A percentile compares a stretch with the other conserved stretches of the same genome.
These are phyloP conservation scores for Rhynchosporium secalis DNA, from an alignment of 2,329 filamentous ascomycete species.

Conservation along the genomic window DNA sequence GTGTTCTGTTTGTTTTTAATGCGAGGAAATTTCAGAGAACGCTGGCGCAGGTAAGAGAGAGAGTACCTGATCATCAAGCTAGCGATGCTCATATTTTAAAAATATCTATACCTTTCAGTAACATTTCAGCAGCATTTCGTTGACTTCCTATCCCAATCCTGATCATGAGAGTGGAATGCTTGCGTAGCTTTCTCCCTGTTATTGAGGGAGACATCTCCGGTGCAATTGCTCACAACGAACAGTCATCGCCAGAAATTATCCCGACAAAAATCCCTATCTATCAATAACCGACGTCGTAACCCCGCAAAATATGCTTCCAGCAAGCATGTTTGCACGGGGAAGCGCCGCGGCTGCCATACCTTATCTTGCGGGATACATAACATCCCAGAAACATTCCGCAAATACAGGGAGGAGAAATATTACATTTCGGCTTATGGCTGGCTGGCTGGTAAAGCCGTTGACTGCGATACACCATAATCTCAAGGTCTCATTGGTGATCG, in stretches of 20 bases:
- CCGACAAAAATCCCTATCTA: constrained; percentile 9
- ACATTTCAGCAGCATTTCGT: too few relatives aligned
- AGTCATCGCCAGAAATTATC: constrained; percentile 1
- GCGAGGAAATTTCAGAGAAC: too few relatives aligned
- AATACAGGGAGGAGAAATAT: neutral
- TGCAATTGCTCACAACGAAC: neutral
- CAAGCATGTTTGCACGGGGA: neutral
- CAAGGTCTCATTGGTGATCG: constrained; percentile 7
- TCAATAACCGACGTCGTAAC: constrained; percentile 10
- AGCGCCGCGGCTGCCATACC: constrained; percentile 11
- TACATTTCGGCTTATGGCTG: neutral
- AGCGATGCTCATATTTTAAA: too few relatives aligned
- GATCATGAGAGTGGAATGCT: too few relatives aligned
- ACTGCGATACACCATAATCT: neutral
- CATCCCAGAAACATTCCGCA: neutral
- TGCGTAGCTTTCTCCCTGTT: neutral
- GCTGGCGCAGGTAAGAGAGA: too few relatives aligned
- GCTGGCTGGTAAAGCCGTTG: constrained; percentile 9
- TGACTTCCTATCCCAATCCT: too few relatives aligned
- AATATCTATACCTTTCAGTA: too few relatives aligned
- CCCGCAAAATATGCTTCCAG: constrained; percentile 9
- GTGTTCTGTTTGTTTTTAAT: too few relatives aligned
- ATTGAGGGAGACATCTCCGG: neutral
- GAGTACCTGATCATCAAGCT: too few relatives aligned
- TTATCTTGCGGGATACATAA: constrained; percentile 14